phyloP scores from a whole-genome alignment of 1,284 basidiomycete genomes.

The Cryptococcus neoformans region DNA sequence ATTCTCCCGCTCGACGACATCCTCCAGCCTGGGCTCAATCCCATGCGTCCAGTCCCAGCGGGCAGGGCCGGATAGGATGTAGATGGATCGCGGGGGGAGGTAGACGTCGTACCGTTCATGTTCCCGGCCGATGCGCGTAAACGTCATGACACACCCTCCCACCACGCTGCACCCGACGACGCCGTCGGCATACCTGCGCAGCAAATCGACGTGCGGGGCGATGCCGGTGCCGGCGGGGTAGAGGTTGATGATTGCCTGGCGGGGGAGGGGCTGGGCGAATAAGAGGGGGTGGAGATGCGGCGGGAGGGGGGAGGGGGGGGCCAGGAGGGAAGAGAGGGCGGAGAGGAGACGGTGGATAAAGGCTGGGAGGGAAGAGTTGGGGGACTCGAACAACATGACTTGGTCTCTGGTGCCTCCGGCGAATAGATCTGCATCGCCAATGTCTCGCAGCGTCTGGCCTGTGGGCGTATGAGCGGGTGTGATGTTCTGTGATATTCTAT shows the following conservation, averaged over 20 bases:
- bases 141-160: constrained; percentile 42
- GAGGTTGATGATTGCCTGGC: constrained; percentile 52
- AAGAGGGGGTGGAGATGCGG: constrained; percentile 1
- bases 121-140: too few species aligned
- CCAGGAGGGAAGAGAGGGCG: not conserved
- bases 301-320: not conserved
- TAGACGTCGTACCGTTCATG: constrained; percentile 36
- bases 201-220: constrained; percentile 51
- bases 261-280: constrained; percentile 29
- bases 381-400: constrained; percentile 46
- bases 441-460: constrained; percentile 21
- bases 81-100: constrained; percentile 47
- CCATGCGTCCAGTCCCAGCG: constrained; percentile 53
- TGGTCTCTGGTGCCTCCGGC: constrained; percentile 42
- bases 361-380: constrained; percentile 15
- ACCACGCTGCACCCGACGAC: constrained; percentile 42
- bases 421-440: constrained; percentile 39
- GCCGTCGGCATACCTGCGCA: constrained; percentile 49
- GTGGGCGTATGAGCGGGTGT: not conserved
- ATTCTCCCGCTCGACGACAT: constrained; percentile 24
- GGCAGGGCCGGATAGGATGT: constrained; percentile 46
- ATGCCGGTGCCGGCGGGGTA: constrained; percentile 52
- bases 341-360: constrained; percentile 21
- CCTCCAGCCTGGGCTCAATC: constrained; percentile 36
- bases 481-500: too few species aligned